These are phyloP conservation scores for Pichia sorboxylosa DNA, from an alignment of 1,139 yeast genomes.

Conservation along the genomic window DNA sequence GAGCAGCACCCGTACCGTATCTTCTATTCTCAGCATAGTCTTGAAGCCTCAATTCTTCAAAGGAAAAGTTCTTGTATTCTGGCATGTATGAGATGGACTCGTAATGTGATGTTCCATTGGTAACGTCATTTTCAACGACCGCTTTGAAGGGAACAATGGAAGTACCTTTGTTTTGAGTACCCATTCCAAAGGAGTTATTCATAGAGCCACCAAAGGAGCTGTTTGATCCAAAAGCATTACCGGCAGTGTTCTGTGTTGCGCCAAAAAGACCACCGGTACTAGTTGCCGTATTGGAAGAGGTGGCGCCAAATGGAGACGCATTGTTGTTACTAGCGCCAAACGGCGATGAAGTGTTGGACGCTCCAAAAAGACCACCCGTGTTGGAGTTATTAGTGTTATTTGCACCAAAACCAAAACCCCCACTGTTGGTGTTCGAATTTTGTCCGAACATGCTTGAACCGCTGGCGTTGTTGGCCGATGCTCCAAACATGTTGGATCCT, in stretches of 20 bases:
- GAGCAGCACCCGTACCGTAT: conserved; percentile 31
- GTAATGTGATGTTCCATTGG: conserved; percentile 44
- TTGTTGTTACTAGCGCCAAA: conserved; percentile 8
- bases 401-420: conserved; percentile 25
- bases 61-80: conserved; percentile 67
- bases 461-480: conserved; percentile 8
- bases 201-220: conserved; percentile 13
- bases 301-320: background rate
- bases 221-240: conserved; percentile 13
- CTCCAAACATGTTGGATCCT: conserved; percentile 6
- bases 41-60: conserved; percentile 80
- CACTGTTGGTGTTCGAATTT: background rate
- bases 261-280: conserved; percentile 13
- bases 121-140: conserved; percentile 61
- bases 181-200: conserved; percentile 19
- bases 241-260: conserved; percentile 11
- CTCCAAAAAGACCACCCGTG: conserved; percentile 14
- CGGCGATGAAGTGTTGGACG: conserved; percentile 10
- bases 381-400: conserved; percentile 2
- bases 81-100: conserved; percentile 85
- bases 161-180: conserved; percentile 46
- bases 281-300: conserved; percentile 10
- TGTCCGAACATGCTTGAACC: conserved; percentile 9
- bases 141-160: conserved; percentile 57
- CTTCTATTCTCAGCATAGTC: conserved; percentile 75